Conservation (phyloP, 306 rosid species). For the Citrullus amarus region DNA sequence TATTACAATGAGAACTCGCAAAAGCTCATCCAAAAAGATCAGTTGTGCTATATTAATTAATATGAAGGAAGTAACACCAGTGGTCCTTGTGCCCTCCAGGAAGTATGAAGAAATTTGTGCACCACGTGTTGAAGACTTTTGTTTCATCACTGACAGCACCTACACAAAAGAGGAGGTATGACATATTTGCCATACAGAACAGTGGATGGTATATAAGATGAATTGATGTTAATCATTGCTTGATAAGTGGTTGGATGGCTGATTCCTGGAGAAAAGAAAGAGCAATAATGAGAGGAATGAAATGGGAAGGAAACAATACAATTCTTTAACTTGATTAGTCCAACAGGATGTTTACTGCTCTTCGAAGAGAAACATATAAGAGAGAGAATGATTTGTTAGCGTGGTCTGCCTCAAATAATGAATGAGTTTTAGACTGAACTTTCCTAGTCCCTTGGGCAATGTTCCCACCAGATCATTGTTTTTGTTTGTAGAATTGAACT, state of each 20-base stretch:
- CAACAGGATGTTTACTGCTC: not conserved
- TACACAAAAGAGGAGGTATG: constrained; percentile 52
- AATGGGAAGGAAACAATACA: not conserved
- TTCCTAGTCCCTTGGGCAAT: not conserved
- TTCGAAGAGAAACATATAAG: not conserved
- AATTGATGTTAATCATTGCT: not conserved
- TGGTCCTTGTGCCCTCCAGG: constrained; percentile 21
- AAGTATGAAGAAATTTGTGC: constrained; percentile 60
- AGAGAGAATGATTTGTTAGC: not conserved
- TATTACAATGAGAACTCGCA: not conserved
- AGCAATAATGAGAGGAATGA: not conserved
- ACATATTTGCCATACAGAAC: not conserved
- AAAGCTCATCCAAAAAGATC: not conserved
- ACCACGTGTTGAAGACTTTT: constrained; percentile 47
- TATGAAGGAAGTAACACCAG: constrained; percentile 1
- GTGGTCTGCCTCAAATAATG: not conserved
- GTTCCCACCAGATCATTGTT: not conserved
- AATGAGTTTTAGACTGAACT: not conserved
- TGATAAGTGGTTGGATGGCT: not conserved
- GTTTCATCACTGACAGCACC: constrained; percentile 54
- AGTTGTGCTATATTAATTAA: not conserved
- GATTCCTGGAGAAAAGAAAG: not conserved
- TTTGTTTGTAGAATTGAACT: not conserved
- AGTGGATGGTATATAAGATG: not conserved
- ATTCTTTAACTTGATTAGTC: not conserved